A percentile compares a stretch with the other conserved stretches of the same genome.
These are phyloP conservation scores for Beauveria bassiana DNA, from an alignment of 2,329 filamentous ascomycete species.

Conservation along the genomic window DNA sequence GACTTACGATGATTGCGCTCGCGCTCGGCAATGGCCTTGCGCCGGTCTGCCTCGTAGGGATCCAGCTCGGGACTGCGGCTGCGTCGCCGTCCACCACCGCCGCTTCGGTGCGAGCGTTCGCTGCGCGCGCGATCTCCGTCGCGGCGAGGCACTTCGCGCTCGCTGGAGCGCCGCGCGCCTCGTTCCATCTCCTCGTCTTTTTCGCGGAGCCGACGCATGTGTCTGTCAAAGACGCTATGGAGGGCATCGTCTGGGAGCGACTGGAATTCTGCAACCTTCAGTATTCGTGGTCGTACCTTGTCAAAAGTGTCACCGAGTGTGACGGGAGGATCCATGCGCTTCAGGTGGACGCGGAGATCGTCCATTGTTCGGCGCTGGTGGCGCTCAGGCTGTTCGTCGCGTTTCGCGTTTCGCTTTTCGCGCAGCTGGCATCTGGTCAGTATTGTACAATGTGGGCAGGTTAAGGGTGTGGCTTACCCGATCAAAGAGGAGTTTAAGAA, in stretches of 20 bases:
- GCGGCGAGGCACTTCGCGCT: constrained; percentile 51
- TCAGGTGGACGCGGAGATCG: constrained; percentile 75
- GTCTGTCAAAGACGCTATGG: constrained; percentile 81
- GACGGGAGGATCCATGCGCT: constrained; percentile 82
- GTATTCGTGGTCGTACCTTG: constrained; percentile 70
- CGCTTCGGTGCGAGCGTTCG: constrained; percentile 56
- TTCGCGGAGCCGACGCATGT: constrained; percentile 82
- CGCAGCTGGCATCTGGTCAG: constrained; percentile 49
- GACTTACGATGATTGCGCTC: constrained; percentile 88
- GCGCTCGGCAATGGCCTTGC: constrained; percentile 86
- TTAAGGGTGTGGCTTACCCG: constrained; percentile 46
- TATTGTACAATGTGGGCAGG: neutral
- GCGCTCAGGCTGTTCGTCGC: constrained; percentile 77
- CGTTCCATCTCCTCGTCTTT: constrained; percentile 78
- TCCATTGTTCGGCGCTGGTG: constrained; percentile 81
- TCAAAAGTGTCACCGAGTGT: constrained; percentile 77
- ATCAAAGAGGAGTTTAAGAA: constrained; percentile 74
- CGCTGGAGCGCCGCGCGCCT: constrained; percentile 45
- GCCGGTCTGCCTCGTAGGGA: constrained; percentile 89
- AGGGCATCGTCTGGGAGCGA: constrained; percentile 79
- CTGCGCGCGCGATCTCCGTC: constrained; percentile 50
- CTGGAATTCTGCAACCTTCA: constrained; percentile 76
- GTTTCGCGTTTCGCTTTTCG: constrained; percentile 75
- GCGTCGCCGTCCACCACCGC: constrained; percentile 47
- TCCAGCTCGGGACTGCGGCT: constrained; percentile 89